A percentile compares a stretch with the other conserved stretches of the same genome.
These are phyloP conservation scores for Beta vulgaris DNA, from an alignment of 148 eudicot species.

Conservation along the genomic window DNA sequence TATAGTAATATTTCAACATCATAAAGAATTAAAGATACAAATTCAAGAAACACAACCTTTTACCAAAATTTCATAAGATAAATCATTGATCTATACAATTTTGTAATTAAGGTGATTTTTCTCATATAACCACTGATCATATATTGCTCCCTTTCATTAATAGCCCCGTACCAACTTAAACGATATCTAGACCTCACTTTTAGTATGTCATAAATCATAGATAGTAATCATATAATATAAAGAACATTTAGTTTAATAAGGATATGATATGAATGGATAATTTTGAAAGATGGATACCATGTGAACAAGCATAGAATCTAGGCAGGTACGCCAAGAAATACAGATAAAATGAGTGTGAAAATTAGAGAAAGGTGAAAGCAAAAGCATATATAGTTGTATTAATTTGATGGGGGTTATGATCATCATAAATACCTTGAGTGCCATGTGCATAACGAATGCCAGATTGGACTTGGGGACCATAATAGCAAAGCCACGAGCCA, in stretches of 20 bases:
- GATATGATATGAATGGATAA: neutral
- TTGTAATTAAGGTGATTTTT: too few species aligned
- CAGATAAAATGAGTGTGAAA: neutral
- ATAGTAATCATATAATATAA: too few species aligned
- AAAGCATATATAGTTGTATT: slow-evolving; percentile 1
- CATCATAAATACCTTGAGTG: slow-evolving; percentile 24
- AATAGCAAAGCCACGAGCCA: slow-evolving; percentile 16
- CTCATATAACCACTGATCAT: too few species aligned
- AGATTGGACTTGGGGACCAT: slow-evolving; percentile 25
- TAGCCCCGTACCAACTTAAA: too few species aligned
- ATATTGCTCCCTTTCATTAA: too few species aligned
- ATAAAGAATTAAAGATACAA: too few species aligned
- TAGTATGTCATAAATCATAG: too few species aligned
- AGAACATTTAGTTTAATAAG: neutral
- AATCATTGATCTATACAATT: too few species aligned
- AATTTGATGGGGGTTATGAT: slow-evolving; percentile 9
- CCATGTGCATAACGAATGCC: slow-evolving; percentile 21
- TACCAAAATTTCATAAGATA: too few species aligned
- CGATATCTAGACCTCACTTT: too few species aligned
- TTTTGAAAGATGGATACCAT: slow-evolving; percentile 16
- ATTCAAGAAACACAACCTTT: too few species aligned
- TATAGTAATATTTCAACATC: too few species aligned
- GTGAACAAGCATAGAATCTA: slow-evolving; percentile 26
- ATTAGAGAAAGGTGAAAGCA: slow-evolving; percentile 23
- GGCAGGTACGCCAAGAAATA: neutral